A percentile compares a stretch with the other conserved stretches of the same genome.
Evolutionary conservation across 805 yeast species (phyloP).

Genomic region (Yamadazyma nakazawae): DNA sequence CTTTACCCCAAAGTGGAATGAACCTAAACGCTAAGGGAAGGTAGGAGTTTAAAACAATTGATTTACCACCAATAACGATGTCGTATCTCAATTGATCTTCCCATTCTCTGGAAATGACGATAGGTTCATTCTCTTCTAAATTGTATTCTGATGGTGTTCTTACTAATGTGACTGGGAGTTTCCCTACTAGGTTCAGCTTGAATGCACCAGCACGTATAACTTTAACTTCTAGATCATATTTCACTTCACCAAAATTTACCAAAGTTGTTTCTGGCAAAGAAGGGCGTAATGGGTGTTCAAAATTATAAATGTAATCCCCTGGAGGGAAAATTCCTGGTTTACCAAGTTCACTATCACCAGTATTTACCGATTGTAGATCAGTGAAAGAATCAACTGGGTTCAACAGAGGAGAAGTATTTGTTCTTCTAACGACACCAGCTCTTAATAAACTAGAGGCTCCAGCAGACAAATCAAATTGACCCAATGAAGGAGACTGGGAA

Average conservation of each 20-base stretch:
- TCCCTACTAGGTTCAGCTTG: conserved; percentile 68
- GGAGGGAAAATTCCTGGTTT: conserved; percentile 53
- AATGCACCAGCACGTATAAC: conserved; percentile 83
- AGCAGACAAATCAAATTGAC: not conserved
- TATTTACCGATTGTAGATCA: conserved; percentile 17
- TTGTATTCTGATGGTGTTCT: conserved; percentile 76
- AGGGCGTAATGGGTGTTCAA: conserved; percentile 83
- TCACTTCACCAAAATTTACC: conserved; percentile 79
- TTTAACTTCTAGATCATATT: conserved; percentile 64
- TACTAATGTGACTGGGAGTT: conserved; percentile 60
- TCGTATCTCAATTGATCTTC: conserved; percentile 89
- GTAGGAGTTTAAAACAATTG: conserved; percentile 76
- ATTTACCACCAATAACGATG: conserved; percentile 85
- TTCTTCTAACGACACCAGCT: conserved; percentile 23
- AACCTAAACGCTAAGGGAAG: conserved; percentile 82
- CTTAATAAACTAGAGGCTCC: conserved; percentile 1
- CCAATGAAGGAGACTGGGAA: conserved; percentile 9
- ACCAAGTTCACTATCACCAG: conserved; percentile 17
- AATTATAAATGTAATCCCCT: conserved; percentile 90
- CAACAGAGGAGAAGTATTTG: conserved; percentile 30
- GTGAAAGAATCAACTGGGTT: conserved; percentile 19
- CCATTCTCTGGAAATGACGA: conserved; percentile 88
- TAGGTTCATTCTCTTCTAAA: conserved; percentile 89
- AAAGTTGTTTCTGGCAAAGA: conserved; percentile 75
- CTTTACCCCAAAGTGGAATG: conserved; percentile 77